Evolutionary conservation across 179 eudicot genomes (phyloP).

Genomic region (Gypsophila paniculata): DNA sequence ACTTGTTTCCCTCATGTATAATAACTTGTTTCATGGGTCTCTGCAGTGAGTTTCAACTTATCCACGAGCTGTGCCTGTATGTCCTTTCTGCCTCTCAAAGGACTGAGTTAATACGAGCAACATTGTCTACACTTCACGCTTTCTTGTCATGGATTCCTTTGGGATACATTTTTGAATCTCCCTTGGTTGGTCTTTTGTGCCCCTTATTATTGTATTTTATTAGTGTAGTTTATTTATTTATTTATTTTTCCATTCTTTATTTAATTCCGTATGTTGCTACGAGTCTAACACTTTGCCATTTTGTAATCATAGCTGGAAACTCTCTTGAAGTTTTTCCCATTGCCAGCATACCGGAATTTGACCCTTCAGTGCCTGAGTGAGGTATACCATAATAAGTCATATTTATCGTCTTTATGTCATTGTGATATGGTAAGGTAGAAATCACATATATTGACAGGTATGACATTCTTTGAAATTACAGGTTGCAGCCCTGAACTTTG

Average conservation of each 20-base stretch:
- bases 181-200: constrained; percentile 60
- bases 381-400: constrained; percentile 35
- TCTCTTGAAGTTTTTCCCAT: constrained; percentile 71
- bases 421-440: too few relatives aligned
- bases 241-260: neutral
- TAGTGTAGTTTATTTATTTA: neutral
- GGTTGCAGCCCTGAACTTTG: constrained; percentile 91
- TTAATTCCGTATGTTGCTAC: neutral
- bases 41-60: constrained; percentile 95
- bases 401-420: neutral
- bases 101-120: constrained; percentile 86
- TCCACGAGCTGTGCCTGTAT: constrained; percentile 94
- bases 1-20: neutral
- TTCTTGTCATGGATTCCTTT: constrained; percentile 98
- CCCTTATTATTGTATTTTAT: neutral
- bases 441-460: neutral
- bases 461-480: constrained; percentile 22
- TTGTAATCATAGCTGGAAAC: constrained; percentile 65
- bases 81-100: constrained; percentile 94
- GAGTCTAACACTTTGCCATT: constrained; percentile 13
- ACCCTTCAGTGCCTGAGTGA: constrained; percentile 94
- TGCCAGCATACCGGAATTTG: constrained; percentile 84
- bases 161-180: constrained; percentile 97
- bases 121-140: constrained; percentile 88
- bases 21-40: constrained; percentile 16